phyloP scores from a whole-genome alignment of 768 basidiomycete species.

The Hypholoma fasciculare region DNA sequence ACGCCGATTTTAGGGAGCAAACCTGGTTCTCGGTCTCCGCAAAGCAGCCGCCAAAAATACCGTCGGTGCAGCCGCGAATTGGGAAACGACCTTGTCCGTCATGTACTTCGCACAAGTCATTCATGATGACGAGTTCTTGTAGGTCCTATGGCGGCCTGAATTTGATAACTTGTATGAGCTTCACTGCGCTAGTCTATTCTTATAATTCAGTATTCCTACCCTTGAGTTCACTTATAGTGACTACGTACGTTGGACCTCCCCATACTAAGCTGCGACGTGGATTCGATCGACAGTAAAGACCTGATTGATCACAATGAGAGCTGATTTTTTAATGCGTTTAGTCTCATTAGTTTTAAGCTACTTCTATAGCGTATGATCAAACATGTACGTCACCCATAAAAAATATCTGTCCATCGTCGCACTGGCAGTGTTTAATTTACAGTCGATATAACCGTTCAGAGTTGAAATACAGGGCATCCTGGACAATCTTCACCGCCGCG shows the following conservation, averaged over 20 bases:
- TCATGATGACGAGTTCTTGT: neutral
- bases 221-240: no score
- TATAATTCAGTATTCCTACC: neutral
- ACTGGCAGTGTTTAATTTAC: constrained; percentile 9
- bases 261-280: no score
- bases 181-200: no score
- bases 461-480: constrained; percentile 65
- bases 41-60: neutral
- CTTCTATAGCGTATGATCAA: no score
- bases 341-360: no score
- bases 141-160: neutral
- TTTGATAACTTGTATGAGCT: no score
- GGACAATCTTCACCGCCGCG: constrained; percentile 53
- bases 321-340: no score
- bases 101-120: neutral
- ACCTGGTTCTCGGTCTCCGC: neutral
- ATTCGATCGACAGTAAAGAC: no score
- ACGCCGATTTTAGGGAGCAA: neutral
- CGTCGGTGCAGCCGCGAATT: neutral
- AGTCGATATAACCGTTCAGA: constrained; percentile 66
- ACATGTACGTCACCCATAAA: no score
- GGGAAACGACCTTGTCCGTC: neutral
- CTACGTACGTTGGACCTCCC: no score
- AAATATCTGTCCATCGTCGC: neutral
- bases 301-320: no score